phyloP scores from a whole-genome alignment of 2,329 filamentous ascomycete species.

The Pezicula neosporulosa region DNA sequence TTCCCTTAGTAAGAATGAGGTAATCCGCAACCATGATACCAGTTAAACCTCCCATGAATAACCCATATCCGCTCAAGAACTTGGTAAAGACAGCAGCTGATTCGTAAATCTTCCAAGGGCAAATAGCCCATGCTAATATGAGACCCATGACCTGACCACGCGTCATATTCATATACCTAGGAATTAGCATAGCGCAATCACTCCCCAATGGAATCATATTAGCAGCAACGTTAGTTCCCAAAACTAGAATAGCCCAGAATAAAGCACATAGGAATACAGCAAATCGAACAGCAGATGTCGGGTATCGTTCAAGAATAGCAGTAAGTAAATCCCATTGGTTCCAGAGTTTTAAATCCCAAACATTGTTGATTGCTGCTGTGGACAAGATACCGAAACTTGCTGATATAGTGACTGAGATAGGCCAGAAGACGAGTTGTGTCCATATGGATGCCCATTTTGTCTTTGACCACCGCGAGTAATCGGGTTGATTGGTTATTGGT shows the following conservation, averaged over 20 bases:
- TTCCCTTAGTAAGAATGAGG: conserved; percentile 25
- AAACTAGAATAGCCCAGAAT: not conserved
- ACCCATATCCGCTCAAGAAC: conserved; percentile 17
- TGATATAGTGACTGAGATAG: conserved; percentile 34
- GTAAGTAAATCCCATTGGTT: conserved; percentile 6
- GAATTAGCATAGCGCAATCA: conserved; percentile 4
- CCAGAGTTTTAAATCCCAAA: conserved; percentile 26
- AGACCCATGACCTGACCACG: conserved; percentile 9
- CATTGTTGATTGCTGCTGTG: conserved; percentile 36
- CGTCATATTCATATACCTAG: conserved; percentile 5
- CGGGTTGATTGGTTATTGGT: conserved; percentile 35
- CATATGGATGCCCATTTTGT: conserved; percentile 32
- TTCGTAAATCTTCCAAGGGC: conserved; percentile 12
- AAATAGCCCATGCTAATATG: conserved; percentile 15
- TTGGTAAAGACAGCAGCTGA: conserved; percentile 8
- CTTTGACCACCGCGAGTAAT: conserved; percentile 34
- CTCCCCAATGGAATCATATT: conserved; percentile 6
- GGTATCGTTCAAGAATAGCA: conserved; percentile 4
- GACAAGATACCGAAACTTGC: conserved; percentile 37
- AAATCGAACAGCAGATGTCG: conserved; percentile 1
- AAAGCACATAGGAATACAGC: conserved; percentile 1
- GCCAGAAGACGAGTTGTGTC: conserved; percentile 34
- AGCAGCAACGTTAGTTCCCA: conserved; percentile 3
- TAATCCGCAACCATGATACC: conserved; percentile 23
- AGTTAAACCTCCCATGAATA: conserved; percentile 13